Conservation (phyloP, 2,329 filamentous ascomycete genomes). For the Exophiala oligosperma region DNA sequence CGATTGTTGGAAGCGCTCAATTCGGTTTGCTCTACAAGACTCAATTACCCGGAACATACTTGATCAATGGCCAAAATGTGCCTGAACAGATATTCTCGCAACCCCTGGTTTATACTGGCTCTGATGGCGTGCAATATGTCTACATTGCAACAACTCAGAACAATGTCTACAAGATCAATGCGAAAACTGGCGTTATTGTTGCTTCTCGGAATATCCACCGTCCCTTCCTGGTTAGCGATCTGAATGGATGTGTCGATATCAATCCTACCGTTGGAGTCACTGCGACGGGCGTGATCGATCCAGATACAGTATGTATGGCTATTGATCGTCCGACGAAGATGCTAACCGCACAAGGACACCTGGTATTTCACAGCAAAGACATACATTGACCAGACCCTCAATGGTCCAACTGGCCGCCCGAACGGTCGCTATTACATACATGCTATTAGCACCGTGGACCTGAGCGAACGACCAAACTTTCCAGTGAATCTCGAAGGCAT, state of each 20-base stretch:
- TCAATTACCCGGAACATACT: constrained; percentile 53
- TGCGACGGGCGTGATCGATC: constrained; percentile 54
- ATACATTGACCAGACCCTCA: constrained; percentile 44
- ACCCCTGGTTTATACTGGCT: constrained; percentile 55
- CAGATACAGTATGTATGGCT: constrained; percentile 35
- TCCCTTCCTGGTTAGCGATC: constrained; percentile 52
- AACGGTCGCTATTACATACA: constrained; percentile 45
- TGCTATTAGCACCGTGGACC: constrained; percentile 41
- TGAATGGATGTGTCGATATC: constrained; percentile 51
- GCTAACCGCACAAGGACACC: constrained; percentile 36
- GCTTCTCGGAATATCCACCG: constrained; percentile 41
- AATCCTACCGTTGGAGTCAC: constrained; percentile 50
- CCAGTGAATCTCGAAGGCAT: constrained; percentile 52
- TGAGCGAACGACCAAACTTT: constrained; percentile 44
- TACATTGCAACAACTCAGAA: constrained; percentile 56
- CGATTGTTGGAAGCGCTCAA: constrained; percentile 54
- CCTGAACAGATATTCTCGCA: constrained; percentile 56
- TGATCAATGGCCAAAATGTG: constrained; percentile 36
- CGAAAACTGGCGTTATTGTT: constrained; percentile 42
- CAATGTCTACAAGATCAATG: constrained; percentile 39
- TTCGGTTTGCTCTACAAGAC: constrained; percentile 46
- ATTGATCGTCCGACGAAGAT: background rate
- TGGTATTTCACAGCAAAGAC: constrained; percentile 54
- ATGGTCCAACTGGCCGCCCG: constrained; percentile 32
- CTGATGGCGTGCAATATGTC: constrained; percentile 52